Conservation (phyloP, 805 yeast species). For the Starmera quercuum region DNA sequence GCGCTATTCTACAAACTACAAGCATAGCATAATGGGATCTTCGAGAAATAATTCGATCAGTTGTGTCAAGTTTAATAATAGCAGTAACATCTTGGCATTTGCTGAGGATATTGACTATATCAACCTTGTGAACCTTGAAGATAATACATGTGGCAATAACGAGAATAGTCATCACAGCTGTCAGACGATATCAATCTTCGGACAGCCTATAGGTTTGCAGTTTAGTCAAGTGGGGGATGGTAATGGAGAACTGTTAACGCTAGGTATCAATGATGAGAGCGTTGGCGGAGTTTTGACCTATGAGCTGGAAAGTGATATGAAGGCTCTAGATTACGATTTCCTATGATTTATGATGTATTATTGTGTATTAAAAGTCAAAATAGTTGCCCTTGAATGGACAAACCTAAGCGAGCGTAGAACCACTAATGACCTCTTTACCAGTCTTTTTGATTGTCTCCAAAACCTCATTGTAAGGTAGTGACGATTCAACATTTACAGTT, state of each 20-base stretch:
- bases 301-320: slow-evolving; percentile 26
- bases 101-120: slow-evolving; percentile 56
- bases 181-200: slow-evolving; percentile 49
- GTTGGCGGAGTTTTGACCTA: slow-evolving; percentile 52
- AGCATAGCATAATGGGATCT: slow-evolving; percentile 5
- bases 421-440: slow-evolving; percentile 74
- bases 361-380: not conserved
- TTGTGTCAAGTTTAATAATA: slow-evolving; percentile 40
- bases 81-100: slow-evolving; percentile 40
- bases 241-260: slow-evolving; percentile 38
- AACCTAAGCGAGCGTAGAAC: slow-evolving; percentile 30
- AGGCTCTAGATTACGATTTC: slow-evolving; percentile 34
- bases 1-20: slow-evolving; percentile 18
- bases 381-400: not conserved
- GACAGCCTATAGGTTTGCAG: slow-evolving; percentile 50
- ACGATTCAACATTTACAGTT: slow-evolving; percentile 69
- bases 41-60: slow-evolving; percentile 42
- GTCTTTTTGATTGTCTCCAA: slow-evolving; percentile 78
- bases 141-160: slow-evolving; percentile 14
- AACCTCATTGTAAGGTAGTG: slow-evolving; percentile 68
- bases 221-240: slow-evolving; percentile 35
- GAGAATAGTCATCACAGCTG: too few relatives aligned
- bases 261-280: slow-evolving; percentile 48
- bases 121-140: slow-evolving; percentile 36
- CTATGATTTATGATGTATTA: slow-evolving; percentile 4